Percentiles rank a stretch among this genome's conserved stretches.
Evolutionary conservation across 2,329 filamentous ascomycete species (phyloP).

Genomic region (Amphichorda felina): DNA sequence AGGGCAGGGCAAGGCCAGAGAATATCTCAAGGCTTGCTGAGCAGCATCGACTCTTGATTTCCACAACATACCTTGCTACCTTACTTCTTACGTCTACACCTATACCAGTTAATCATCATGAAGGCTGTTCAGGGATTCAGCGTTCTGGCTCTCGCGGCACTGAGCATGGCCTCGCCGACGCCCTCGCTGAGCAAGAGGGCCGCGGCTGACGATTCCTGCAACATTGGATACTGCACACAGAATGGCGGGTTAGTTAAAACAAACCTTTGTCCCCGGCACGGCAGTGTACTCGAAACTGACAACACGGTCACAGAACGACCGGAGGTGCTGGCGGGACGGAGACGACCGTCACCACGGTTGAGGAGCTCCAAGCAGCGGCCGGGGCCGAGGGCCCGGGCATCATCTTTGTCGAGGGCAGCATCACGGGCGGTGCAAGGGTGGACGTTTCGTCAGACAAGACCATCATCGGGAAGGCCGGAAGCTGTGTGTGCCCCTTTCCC

Average conservation of each 20-base stretch:
- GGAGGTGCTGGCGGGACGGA: slow-evolving; percentile 15
- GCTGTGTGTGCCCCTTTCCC: slow-evolving; percentile 10
- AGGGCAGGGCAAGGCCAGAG: too few species aligned
- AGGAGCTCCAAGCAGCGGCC: slow-evolving; percentile 13
- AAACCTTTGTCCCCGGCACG: neutral
- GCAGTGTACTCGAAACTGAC: too few species aligned
- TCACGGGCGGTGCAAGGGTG: slow-evolving; percentile 13
- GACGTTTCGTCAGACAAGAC: slow-evolving; percentile 28
- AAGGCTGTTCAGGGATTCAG: too few species aligned
- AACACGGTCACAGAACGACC: slow-evolving; percentile 8
- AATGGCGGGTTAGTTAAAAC: slow-evolving; percentile 13
- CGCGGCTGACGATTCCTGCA: too few species aligned
- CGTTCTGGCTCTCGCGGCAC: too few species aligned
- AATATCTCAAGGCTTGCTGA: too few species aligned
- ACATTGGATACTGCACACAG: slow-evolving; percentile 19
- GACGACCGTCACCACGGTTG: slow-evolving; percentile 13
- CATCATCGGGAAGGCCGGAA: slow-evolving; percentile 23
- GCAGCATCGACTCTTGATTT: too few species aligned
- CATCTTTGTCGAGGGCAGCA: slow-evolving; percentile 15
- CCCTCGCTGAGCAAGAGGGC: too few species aligned
- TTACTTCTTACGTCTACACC: too few species aligned
- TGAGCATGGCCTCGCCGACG: too few species aligned
- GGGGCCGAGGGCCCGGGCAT: slow-evolving; percentile 12
- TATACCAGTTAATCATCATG: too few species aligned
- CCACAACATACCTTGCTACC: too few species aligned